Base-by-base conservation (phyloP, 768 basidiomycete species). In the Neoboletus brunneissimus region DNA sequence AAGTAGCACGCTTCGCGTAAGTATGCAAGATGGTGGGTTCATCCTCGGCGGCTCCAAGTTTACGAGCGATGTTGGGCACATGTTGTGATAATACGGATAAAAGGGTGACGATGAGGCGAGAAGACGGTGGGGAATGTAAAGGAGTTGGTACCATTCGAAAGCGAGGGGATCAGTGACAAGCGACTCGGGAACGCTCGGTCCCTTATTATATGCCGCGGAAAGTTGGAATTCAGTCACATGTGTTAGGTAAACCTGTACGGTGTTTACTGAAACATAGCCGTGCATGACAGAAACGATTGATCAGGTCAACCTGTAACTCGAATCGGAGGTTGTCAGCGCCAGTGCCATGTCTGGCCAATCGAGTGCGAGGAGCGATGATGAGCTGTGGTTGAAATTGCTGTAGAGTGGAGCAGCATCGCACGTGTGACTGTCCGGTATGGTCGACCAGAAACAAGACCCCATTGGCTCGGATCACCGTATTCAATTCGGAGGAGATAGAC, bases 41-140 rank as follows among this genome's bases (percentile, higher is more conserved):
- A 4, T 48, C 32, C 46, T 48, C 42, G 43, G 58, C 8, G 6
- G 42, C 57, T 15, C 51, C 45, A 4, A 69, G 58, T 43, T 13
- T 59, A 38, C 68, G 75, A 62, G 76, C 54, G 55, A 79, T 55
- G 54, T 64, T 68, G 59, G 75, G 75, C 54, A 73, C 81, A 81
- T 82, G 69, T 62, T 79, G 76, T 1, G 73, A 70, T 9, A 70
- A 61, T 55, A 81, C 42, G 15, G 81, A 78, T 59, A 79, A 57
- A 54, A 79, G 65, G 58, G 78, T 69, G 54, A 77, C 73, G 53
- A 80, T 63, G 56, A 78, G 73, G 59, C 77, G 80, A 56, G 80
- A 73, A 55, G 78, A 76, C 55, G 68, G 70, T 55, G 67, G 58
- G 32, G 69, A 69, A 53, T 62, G 64, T 22, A 66, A 50, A 43